Conservation (phyloP, 768 basidiomycete genomes). For the Agaricus subrufescens region DNA sequence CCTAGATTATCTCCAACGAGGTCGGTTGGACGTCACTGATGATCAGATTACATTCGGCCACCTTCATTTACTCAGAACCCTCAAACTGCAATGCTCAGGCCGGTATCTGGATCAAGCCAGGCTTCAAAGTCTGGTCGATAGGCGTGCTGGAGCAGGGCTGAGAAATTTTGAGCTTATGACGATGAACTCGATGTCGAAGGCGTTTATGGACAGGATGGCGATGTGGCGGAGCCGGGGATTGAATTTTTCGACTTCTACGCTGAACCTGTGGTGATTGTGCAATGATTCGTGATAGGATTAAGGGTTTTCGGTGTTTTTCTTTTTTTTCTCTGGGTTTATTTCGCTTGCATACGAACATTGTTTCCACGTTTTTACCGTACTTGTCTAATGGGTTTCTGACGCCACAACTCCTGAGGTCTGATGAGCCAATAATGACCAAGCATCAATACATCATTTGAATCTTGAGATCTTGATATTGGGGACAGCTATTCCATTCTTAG, state of each 20-base stretch:
- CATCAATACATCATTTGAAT: no score
- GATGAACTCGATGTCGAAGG: slow-evolving; percentile 1
- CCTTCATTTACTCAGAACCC: slow-evolving; percentile 3
- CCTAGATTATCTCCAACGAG: slow-evolving; percentile 15
- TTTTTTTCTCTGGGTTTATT: no score
- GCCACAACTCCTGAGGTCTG: no score
- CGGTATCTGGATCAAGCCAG: slow-evolving; percentile 18
- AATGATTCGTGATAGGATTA: not conserved
- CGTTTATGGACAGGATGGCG: slow-evolving; percentile 1
- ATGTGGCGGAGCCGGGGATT: not conserved
- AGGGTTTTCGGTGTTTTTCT: no score
- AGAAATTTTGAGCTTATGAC: slow-evolving; percentile 3
- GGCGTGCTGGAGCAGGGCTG: not conserved
- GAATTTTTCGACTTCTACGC: not conserved
- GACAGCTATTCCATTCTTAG: no score
- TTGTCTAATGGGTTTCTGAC: no score
- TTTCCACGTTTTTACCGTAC: no score
- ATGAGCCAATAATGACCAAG: no score
- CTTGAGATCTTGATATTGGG: no score
- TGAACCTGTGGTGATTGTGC: slow-evolving; percentile 3
- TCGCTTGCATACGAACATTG: no score
- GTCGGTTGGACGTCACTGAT: not conserved
- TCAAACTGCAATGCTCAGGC: slow-evolving; percentile 32
- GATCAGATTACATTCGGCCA: not conserved
- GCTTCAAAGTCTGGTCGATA: slow-evolving; percentile 25